Base-by-base conservation (phyloP, 179 eudicot genomes). In the Drosera spatulata region DNA sequence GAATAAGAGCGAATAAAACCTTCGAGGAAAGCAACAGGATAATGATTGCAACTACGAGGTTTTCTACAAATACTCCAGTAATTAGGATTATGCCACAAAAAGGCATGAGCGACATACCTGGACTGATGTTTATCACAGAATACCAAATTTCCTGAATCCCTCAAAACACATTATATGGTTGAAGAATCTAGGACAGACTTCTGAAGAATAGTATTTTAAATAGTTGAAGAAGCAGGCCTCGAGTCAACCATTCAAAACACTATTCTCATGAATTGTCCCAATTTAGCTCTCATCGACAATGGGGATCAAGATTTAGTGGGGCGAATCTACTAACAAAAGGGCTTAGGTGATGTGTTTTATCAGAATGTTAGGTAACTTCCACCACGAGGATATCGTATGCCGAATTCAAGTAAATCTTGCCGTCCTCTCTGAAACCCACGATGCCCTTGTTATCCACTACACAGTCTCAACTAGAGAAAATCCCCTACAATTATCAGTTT, bases 181-280 rank as follows among this genome's bases (percentile, higher is more conserved):
- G 68, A 62, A 22, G 33, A 22, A 22, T 22, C 39, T 14, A 54
- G 81, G 78, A 73, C 81, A 66, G 71, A 67, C 60, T 74, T 73
- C 69, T 65, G 69, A 77, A 65, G 71, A 73, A 77, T 73, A 77
- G 81, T 73, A 64, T 64, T 55, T 46, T 44, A 70, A 68, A 73
- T 73, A 78, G 78, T 73, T 77, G 66, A 66, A 73, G 68, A 75
- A 72, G 78, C 61, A 54, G 67, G 60, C 69, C 66, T 77, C 81
- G 59, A 73, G 73, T 71, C 73, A 73, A 70, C 81, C 81, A 68
- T 77, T 77, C 70, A 66, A 64, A 65, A 70, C 73, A 77, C 78
- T 77, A 77, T 70, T 70, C 75, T 68, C 81, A 73, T 70, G 66
- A 71, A 55, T 37, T 33, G 58, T 55, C 58, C 58, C 57, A 53